Conservation (phyloP, 2,329 filamentous ascomycete genomes). For the Macroventuria anomochaeta region DNA sequence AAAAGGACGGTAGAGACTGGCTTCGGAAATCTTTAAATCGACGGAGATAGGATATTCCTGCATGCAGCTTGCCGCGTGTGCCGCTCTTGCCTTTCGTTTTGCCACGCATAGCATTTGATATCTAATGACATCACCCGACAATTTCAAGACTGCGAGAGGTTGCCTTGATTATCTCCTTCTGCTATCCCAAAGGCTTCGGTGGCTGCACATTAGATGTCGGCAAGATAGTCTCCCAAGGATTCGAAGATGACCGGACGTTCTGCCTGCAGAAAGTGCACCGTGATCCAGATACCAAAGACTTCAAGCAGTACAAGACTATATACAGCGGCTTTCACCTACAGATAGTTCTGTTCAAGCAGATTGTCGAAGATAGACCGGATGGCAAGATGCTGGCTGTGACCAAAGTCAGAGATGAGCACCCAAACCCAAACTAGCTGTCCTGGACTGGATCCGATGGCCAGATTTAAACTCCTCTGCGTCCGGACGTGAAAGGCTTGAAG, state of each 20-base stretch:
- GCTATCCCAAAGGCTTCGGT: slow-evolving; percentile 15
- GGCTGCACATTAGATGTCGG: slow-evolving; percentile 12
- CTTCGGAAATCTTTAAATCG: neutral
- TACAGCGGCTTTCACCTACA: slow-evolving; percentile 24
- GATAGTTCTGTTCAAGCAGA: slow-evolving; percentile 21
- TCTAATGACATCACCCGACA: too few species aligned
- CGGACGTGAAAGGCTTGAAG: slow-evolving; percentile 56
- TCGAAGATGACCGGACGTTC: slow-evolving; percentile 23
- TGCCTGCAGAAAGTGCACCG: slow-evolving; percentile 23
- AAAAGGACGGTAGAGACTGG: neutral
- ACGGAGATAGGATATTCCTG: neutral
- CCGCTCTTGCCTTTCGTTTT: neutral
- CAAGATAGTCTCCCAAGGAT: slow-evolving; percentile 14
- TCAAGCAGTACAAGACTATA: slow-evolving; percentile 18
- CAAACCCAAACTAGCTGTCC: slow-evolving; percentile 3
- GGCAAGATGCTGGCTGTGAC: slow-evolving; percentile 10
- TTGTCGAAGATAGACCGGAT: slow-evolving; percentile 5
- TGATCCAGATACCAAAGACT: slow-evolving; percentile 15
- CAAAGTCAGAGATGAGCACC: slow-evolving; percentile 15
- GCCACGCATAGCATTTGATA: too few species aligned
- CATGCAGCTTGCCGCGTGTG: neutral
- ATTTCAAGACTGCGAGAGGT: neutral
- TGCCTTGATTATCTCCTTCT: neutral
- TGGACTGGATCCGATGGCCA: slow-evolving; percentile 18
- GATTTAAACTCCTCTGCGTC: slow-evolving; percentile 58